Base-by-base conservation (phyloP, 208 protist genomes). In the Leishmania turanica region DNA sequence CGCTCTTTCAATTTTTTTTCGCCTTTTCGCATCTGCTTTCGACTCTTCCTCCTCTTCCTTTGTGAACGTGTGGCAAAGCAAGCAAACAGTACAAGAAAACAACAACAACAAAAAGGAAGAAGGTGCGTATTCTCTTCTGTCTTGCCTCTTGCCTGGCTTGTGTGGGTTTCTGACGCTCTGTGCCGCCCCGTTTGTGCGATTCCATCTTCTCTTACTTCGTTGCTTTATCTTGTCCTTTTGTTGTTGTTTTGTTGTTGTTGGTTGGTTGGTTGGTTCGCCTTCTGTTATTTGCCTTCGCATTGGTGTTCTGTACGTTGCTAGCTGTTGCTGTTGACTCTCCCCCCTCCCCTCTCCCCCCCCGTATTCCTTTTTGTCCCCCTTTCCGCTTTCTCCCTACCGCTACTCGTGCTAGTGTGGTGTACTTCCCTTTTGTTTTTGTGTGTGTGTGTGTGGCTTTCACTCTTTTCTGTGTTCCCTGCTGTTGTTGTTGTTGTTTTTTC, bases 391-490 rank as follows among this genome's bases (percentile, higher is more conserved):
- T 37, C 60, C 60, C 8, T 66, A 37, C 60, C n/a, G 9, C 13
- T 66, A 66, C 60, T 37, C n/a, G 24, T 66, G n/a, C 24, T 31
- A 66, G 60, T 66, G 60, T 66, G 60, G 60, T 66, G 60, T 66
- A n/a, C 60, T 66, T 3, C 11, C 37, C 19, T 37, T 64, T 27
- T 24, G 1, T 42, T 42, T 42, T 3, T 42, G 34, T 54, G 24
- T 62, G 56, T 37, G 56, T n/a, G 56, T 62, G 56, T n/a, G 19
- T 62, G 56, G 17, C 15, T 54, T 54, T 54, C 17, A 0, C 17
- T 54, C 51, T 54, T 9, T 53, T 60, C 21, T 21, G 21, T 60
- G 54, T 60, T 15, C 17, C 5, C 6, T 60, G 11, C 7, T 1
- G 37, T 40, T 40, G 37, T 40, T 60, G n/a, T 60, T 60, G 31